Conservation (phyloP, 495 filamentous ascomycete genomes). For the Jackrogersella minutella region DNA sequence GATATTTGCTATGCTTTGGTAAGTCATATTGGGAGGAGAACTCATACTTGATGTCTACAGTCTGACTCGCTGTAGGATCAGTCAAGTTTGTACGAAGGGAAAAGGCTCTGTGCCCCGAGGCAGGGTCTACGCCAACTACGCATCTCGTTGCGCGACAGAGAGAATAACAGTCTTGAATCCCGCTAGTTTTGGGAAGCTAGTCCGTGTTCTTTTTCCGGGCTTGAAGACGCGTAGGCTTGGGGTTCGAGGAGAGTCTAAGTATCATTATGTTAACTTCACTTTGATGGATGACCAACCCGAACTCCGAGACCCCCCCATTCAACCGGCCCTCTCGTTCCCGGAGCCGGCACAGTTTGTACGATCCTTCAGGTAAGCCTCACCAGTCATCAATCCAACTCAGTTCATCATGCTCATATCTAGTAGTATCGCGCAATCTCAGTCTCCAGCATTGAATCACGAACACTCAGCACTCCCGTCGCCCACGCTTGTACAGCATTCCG, state of each 20-base stretch:
- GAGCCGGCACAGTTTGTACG: conserved; percentile 51
- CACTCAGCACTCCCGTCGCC: conserved; percentile 76
- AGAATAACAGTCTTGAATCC: conserved; percentile 93
- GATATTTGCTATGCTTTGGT: conserved; percentile 98
- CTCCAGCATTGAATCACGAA: conserved; percentile 51
- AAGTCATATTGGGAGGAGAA: conserved; percentile 40
- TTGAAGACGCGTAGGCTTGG: conserved; percentile 91
- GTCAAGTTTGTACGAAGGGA: conserved; percentile 78
- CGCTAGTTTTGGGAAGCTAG: conserved; percentile 96
- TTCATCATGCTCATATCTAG: conserved; percentile 39
- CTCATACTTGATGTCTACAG: not conserved
- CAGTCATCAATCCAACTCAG: not conserved
- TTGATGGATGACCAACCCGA: conserved; percentile 70
- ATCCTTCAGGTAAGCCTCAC: conserved; percentile 49
- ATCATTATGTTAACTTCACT: conserved; percentile 92
- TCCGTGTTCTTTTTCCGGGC: conserved; percentile 93
- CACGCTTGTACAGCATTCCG: conserved; percentile 47
- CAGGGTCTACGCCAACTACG: conserved; percentile 93
- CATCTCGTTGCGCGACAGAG: conserved; percentile 86
- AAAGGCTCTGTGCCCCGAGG: conserved; percentile 88
- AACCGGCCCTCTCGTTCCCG: conserved; percentile 48
- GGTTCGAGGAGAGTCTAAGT: conserved; percentile 96
- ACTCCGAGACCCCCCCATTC: conserved; percentile 46
- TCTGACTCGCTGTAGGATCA: conserved; percentile 68
- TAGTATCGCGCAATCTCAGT: conserved; percentile 37